A percentile compares a stretch with the other conserved stretches of the same genome.
Evolutionary conservation across 352 stramenopile species (phyloP).

Genomic region (Peronospora belbahrii): DNA sequence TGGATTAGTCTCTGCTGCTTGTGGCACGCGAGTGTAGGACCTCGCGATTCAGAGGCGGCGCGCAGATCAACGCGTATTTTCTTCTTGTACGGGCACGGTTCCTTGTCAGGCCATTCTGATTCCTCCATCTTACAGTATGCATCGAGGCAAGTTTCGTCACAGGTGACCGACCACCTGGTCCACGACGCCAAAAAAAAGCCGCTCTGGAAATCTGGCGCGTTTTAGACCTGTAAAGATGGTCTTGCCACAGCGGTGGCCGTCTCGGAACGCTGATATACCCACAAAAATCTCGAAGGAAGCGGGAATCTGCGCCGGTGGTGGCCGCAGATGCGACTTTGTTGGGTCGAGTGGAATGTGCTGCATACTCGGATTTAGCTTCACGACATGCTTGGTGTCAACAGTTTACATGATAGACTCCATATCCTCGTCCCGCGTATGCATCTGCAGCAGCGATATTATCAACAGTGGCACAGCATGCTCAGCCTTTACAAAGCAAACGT

Average conservation of each 20-base stretch:
- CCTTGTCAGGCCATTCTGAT: constrained; percentile 40
- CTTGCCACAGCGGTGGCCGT: constrained; percentile 68
- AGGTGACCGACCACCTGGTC: constrained; percentile 81
- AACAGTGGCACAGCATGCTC: too few relatives aligned
- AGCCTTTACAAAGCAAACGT: too few relatives aligned
- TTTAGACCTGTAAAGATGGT: constrained; percentile 69
- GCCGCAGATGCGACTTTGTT: constrained; percentile 28
- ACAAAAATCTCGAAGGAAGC: constrained; percentile 50
- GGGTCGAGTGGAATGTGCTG: constrained; percentile 37
- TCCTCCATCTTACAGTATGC: constrained; percentile 71
- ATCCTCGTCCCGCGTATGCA: too few relatives aligned
- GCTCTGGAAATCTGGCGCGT: constrained; percentile 47
- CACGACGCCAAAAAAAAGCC: constrained; percentile 67
- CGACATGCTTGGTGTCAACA: too few relatives aligned
- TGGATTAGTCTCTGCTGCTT: constrained; percentile 63
- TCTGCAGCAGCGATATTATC: too few relatives aligned
- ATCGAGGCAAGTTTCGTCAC: constrained; percentile 54
- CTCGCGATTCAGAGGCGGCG: constrained; percentile 54
- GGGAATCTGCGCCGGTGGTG: constrained; percentile 43
- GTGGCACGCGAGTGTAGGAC: constrained; percentile 62
- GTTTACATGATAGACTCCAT: too few relatives aligned
- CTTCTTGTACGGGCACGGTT: constrained; percentile 51
- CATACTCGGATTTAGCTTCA: too few relatives aligned
- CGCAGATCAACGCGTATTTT: constrained; percentile 63
- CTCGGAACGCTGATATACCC: constrained; percentile 68